Percentiles rank a stretch among this genome's conserved stretches.
These are phyloP conservation scores for Astrothelium macrocarpum DNA, from an alignment of 495 filamentous ascomycete genomes.

Conservation along the genomic window DNA sequence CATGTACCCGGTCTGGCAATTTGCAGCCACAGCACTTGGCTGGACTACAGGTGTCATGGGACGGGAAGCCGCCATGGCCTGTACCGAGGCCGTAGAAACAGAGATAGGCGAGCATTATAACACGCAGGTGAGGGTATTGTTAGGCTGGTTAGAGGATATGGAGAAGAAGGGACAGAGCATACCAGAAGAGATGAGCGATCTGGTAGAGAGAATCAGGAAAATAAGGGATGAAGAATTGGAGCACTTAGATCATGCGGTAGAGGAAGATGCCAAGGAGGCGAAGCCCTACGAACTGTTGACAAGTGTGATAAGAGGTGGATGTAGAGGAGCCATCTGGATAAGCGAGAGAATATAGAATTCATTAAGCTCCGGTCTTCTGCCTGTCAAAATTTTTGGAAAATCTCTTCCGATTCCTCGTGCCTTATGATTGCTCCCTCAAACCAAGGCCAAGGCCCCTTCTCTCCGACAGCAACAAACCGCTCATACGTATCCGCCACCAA, in stretches of 20 bases:
- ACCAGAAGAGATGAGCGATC: slow-evolving; percentile 63
- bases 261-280: slow-evolving; percentile 81
- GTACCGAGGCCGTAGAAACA: slow-evolving; percentile 96
- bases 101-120: slow-evolving; percentile 98
- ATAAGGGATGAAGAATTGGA: slow-evolving; percentile 96
- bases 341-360: slow-evolving; percentile 60
- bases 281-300: slow-evolving; percentile 81
- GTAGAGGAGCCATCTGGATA: slow-evolving; percentile 84
- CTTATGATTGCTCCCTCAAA: slow-evolving; percentile 12
- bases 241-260: slow-evolving; percentile 89
- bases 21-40: slow-evolving; percentile 71
- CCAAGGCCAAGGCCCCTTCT: slow-evolving; percentile 3
- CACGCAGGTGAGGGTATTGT: slow-evolving; percentile 67
- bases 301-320: slow-evolving; percentile 78
- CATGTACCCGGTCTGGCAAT: slow-evolving; percentile 88
- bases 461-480: slow-evolving; percentile 10
- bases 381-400: neutral
- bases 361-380: neutral
- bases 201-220: slow-evolving; percentile 63
- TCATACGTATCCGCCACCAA: neutral
- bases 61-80: slow-evolving; percentile 93
- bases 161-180: slow-evolving; percentile 60
- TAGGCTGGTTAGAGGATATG: slow-evolving; percentile 66
- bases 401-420: slow-evolving; percentile 9
- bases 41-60: slow-evolving; percentile 88